Evolutionary conservation across 352 stramenopile genomes (phyloP).

Genomic region (Pythium rhizo-oryzae): DNA sequence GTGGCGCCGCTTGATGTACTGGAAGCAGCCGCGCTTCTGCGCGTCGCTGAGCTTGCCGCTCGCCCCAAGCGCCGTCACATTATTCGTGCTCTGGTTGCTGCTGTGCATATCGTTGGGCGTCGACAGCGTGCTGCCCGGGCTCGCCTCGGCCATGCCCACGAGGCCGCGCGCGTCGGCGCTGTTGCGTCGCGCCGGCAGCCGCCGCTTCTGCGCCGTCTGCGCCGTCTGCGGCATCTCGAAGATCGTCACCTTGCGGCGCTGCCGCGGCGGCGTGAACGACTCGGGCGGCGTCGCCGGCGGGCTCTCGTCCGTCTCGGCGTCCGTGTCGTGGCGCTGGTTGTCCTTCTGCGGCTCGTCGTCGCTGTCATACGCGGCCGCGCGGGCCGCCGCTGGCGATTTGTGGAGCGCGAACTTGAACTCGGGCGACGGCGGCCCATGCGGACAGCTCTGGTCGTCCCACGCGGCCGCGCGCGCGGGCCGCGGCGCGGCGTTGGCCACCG

Average conservation of each 20-base stretch:
- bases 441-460: background rate
- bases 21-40: slow-evolving; percentile 84
- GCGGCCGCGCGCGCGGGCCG: background rate
- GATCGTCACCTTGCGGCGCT: slow-evolving; percentile 15
- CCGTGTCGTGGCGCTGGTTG: slow-evolving; percentile 16
- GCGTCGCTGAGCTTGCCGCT: slow-evolving; percentile 43
- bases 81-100: background rate
- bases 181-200: slow-evolving; percentile 19
- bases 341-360: slow-evolving; percentile 10
- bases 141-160: background rate
- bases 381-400: too few relatives aligned
- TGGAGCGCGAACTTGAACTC: background rate
- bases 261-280: slow-evolving; percentile 16
- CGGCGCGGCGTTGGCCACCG: background rate
- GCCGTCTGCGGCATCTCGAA: slow-evolving; percentile 2
- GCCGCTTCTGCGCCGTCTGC: background rate
- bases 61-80: background rate
- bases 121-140: background rate
- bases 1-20: slow-evolving; percentile 83
- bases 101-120: background rate
- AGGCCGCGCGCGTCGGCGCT: slow-evolving; percentile 24
- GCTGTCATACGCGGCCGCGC: slow-evolving; percentile 32
- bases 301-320: slow-evolving; percentile 24
- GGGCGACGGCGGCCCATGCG: slow-evolving; percentile 2
- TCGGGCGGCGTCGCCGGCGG: slow-evolving; percentile 11